Evolutionary conservation across 495 filamentous ascomycete species (phyloP), one percentile per base, ranked within the genome.

Genomic region (Cercophora sp.): DNA sequence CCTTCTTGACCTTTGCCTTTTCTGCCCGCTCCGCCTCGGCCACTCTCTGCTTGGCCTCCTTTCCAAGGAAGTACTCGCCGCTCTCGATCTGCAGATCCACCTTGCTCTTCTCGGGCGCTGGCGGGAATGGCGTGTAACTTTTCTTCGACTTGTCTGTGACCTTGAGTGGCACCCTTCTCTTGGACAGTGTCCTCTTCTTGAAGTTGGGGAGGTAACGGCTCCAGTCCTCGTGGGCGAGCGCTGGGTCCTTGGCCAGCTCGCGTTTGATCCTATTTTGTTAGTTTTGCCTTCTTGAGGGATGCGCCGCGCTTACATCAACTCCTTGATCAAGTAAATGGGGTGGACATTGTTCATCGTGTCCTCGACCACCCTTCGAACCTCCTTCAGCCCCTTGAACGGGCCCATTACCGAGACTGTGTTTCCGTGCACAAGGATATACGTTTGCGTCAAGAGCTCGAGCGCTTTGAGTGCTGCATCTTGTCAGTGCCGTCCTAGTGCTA

Each of bases 261-360:
- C 91, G 86, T 74, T 96, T 96, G 74, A 99, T 96, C 93, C 64
- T 67, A 35, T 16, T 41, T 4, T 25, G 55, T 65, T 24, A 63
- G 62, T n/a, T 4, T n/a, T n/a, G 18, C 13, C 11, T 3, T 29
- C 16, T 22, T n/a, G n/a, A n/a, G n/a, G n/a, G n/a, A n/a, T n/a
- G n/a, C n/a, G n/a, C 10, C 15, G 0, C 22, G 51, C 60, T 37
- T 51, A 65, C 64, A 97, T 96, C 65, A 97, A 80, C 67, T 96
- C 91, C 75, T 99, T 99, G 75, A 99, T 92, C 62, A 68, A 48
- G 51, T 70, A 70, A 47, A 78, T 78, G 0, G 75, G 76, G 65
- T 94, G 90, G 56, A 96, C 84, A 66, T 99, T 99, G 27, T 82
- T 82, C 94, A 99, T 97, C 70, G 89, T 95, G 67, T 96, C 93